A percentile compares a stretch with the other conserved stretches of the same genome.
phyloP scores from a whole-genome alignment of 805 yeast species.

The Sungouiella blattae region DNA sequence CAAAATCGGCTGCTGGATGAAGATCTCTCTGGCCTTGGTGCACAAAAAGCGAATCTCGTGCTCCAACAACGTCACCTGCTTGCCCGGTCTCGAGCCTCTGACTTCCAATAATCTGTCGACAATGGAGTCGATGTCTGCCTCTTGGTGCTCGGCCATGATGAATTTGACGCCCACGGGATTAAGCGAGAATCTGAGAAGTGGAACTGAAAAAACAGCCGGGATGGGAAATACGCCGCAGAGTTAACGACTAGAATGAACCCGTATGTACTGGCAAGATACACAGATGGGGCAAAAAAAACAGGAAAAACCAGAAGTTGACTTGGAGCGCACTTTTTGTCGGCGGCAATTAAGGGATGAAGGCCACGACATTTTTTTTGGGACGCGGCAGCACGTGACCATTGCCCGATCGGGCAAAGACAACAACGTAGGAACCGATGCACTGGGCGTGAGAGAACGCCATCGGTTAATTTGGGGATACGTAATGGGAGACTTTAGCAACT shows the following conservation, averaged over 20 bases:
- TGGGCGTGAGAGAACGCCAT: too few relatives aligned
- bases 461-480: too few relatives aligned
- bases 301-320: neutral
- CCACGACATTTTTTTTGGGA: slow-evolving; percentile 14
- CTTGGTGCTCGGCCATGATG: slow-evolving; percentile 43
- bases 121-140: slow-evolving; percentile 94
- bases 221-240: too few relatives aligned
- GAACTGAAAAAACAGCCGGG: too few relatives aligned
- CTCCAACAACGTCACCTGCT: slow-evolving; percentile 90
- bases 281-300: slow-evolving; percentile 4
- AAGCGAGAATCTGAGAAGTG: too few relatives aligned
- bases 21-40: slow-evolving; percentile 96
- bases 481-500: too few relatives aligned
- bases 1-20: slow-evolving; percentile 94
- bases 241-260: too few relatives aligned
- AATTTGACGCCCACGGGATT: slow-evolving; percentile 3
- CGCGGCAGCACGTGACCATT: slow-evolving; percentile 2
- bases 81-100: slow-evolving; percentile 97
- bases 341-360: slow-evolving; percentile 20
- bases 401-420: slow-evolving; percentile 1
- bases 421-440: slow-evolving; percentile 5
- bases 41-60: slow-evolving; percentile 92
- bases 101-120: slow-evolving; percentile 96
- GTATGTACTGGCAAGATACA: too few relatives aligned
- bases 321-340: slow-evolving; percentile 8